Conservation (phyloP, 352 stramenopile species). For the Phytophthora agathidicida region DNA sequence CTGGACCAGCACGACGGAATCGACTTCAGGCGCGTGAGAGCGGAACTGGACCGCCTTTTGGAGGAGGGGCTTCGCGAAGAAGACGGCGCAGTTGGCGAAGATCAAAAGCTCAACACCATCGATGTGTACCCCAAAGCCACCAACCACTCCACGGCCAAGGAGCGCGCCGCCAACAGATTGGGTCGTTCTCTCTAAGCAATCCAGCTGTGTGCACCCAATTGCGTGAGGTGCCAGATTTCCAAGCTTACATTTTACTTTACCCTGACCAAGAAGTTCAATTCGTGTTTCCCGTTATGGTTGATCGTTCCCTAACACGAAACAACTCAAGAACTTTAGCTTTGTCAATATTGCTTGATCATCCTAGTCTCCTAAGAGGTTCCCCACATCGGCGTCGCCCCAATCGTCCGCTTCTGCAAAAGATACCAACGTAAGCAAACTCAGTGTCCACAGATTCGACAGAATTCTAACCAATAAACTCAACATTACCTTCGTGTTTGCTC, state of each 20-base stretch:
- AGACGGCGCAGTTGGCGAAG: background rate
- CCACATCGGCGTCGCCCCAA: constrained; percentile 81
- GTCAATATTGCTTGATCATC: background rate
- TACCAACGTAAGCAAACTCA: constrained; percentile 11
- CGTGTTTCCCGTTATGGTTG: constrained; percentile 22
- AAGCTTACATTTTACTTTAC: constrained; percentile 8
- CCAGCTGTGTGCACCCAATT: no score
- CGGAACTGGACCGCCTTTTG: constrained; percentile 30
- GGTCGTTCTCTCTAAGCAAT: constrained; percentile 20
- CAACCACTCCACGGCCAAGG: background rate
- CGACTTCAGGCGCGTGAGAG: constrained; percentile 27
- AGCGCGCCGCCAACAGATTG: background rate
- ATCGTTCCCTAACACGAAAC: constrained; percentile 15
- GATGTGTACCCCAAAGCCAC: constrained; percentile 3
- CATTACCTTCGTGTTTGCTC: constrained; percentile 66
- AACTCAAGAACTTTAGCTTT: constrained; percentile 12
- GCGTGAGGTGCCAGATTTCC: no score
- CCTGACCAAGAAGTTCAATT: constrained; percentile 13
- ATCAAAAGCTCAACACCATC: constrained; percentile 2
- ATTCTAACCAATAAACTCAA: background rate
- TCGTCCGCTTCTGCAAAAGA: constrained; percentile 65
- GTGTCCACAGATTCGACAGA: background rate
- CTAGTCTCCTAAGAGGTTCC: constrained; percentile 76
- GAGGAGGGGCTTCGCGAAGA: constrained; percentile 30
- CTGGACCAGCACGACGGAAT: constrained; percentile 21